Evolutionary conservation across 2,329 filamentous ascomycete species (phyloP), one percentile per base, ranked within the genome.

Genomic region (Penicillium italicum): DNA sequence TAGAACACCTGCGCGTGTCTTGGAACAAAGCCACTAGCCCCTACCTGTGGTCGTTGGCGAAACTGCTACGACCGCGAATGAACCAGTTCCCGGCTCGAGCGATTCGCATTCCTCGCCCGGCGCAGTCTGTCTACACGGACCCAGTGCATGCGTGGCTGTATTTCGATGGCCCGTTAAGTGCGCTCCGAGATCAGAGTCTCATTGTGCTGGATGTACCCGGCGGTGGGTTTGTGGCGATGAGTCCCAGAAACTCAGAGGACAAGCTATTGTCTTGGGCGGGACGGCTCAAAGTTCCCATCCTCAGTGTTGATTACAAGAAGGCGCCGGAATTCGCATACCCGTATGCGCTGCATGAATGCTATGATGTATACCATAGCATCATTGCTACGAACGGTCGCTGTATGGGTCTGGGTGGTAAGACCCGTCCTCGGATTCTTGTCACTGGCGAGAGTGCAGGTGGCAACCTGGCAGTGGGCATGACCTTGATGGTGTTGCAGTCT

Each of bases 11-110:
- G 66, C 84, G 94, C 6, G 87, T 97, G 8, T 90, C 90, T 53
- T 99, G 94, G 94, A 95, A 97, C 68, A 99, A 99, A 72, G 86
- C 89, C 12, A 95, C 85, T 0, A 92, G 91, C 9, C 92, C 94
- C 0, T 96, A 96, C 69, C 77, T 99, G 16, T 79, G 82, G 49
- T 86, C 89, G 57, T 72, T 94, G 50, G 88, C 89, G 49, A 83
- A 79, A 14, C 70, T 97, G 51, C 73, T 93, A 72, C 83, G 92
- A 2, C 93, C 92, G 1, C 83, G 88, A 18, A 84, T 95, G 61
- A 93, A 89, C 64, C 84, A 83, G 57, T 95, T 92, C 78, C 85
- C 87, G 6, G 91, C 94, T 2, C 83, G 93, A 44, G 86, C 87
- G 52, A 86, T 97, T 48, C 83, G 91, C 20, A 97, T 99, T 58